Base-by-base conservation (phyloP, 2,329 filamentous ascomycete genomes). In the Parafenestella ontariensis region DNA sequence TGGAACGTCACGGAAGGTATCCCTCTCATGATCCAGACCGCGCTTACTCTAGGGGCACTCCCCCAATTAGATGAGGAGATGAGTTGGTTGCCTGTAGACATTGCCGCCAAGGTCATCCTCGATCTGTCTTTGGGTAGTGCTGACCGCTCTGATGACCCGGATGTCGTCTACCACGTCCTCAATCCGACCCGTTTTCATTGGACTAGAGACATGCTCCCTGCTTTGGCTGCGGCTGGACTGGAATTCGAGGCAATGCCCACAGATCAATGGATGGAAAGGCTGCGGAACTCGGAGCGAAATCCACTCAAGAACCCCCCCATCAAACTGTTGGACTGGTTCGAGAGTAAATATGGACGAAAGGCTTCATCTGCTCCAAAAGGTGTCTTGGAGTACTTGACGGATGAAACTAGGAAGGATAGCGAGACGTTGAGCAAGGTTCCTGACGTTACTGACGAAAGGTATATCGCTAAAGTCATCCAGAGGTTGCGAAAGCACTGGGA, bases 171-270 rank as follows among this genome's bases (percentile, higher is more conserved):
- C 61, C 82, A 86, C 54, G 72, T 88, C 7, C 72, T 82, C 13
- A 85, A 86, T 56, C 79, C 79, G 0, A 67, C 54, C 0, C 70
- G 73, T 5, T 81, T 85, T 61, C 75, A 81, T 48, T 87, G 83
- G 83, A 83, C 82, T 0, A 56, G 72, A 0, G 81, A 85, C 44
- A 72, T 87, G 15, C 76, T 87, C 0, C 83, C 83, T 1, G 77
- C 78, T 1, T 70, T 87, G 3, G 63, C 65, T 10, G 64, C 66
- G 0, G 76, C 79, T 0, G 82, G 82, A 79, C 39, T 71, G 1
- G 2, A 37, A 9, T 72, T 72, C 24, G 66, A 70, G 23, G 49
- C 49, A 2, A 26, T 72, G 4, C 58, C 59, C 1, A 62, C 61
- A 1, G 59, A 56, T 3, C 52, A 67, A 45, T 72, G 69, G 69